phyloP scores from a whole-genome alignment of 768 basidiomycete species.

The Termitomyces sp. region DNA sequence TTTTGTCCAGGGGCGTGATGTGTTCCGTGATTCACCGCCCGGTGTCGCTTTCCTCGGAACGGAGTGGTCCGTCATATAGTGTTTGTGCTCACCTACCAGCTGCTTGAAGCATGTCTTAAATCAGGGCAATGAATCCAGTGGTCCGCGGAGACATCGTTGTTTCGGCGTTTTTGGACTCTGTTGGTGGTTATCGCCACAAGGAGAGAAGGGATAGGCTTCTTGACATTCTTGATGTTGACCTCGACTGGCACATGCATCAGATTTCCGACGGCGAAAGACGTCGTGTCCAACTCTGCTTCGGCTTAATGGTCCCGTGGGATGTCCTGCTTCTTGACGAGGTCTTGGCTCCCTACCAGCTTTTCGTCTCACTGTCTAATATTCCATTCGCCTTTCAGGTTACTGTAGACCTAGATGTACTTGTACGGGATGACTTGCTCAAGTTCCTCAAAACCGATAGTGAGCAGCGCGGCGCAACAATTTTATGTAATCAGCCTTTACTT shows the following conservation, averaged over 20 bases:
- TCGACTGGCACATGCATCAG: conserved; percentile 94
- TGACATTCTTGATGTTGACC: conserved; percentile 90
- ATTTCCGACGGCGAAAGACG: conserved; percentile 97
- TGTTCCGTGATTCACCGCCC: conserved; percentile 82
- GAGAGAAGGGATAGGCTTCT: conserved; percentile 81
- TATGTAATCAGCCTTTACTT: conserved; percentile 53
- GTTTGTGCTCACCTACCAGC: neutral
- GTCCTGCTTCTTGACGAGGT: conserved; percentile 94
- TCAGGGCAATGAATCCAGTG: conserved; percentile 96
- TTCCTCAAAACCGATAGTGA: conserved; percentile 86
- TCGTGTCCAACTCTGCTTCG: conserved; percentile 89
- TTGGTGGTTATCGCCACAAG: conserved; percentile 94
- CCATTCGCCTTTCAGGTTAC: conserved; percentile 60
- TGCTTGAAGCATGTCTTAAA: conserved; percentile 8
- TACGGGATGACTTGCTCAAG: conserved; percentile 83
- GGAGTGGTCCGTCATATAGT: conserved; percentile 65
- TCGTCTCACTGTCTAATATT: neutral
- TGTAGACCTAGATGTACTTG: conserved; percentile 94
- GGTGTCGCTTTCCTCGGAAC: conserved; percentile 90
- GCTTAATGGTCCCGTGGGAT: conserved; percentile 94
- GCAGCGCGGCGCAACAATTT: conserved; percentile 75
- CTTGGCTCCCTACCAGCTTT: conserved; percentile 5
- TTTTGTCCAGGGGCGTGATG: conserved; percentile 75
- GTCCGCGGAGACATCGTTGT: conserved; percentile 92
- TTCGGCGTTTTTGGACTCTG: conserved; percentile 92